Base-by-base conservation (phyloP, 768 basidiomycete genomes). In the Pleurotus citrinopileatus region DNA sequence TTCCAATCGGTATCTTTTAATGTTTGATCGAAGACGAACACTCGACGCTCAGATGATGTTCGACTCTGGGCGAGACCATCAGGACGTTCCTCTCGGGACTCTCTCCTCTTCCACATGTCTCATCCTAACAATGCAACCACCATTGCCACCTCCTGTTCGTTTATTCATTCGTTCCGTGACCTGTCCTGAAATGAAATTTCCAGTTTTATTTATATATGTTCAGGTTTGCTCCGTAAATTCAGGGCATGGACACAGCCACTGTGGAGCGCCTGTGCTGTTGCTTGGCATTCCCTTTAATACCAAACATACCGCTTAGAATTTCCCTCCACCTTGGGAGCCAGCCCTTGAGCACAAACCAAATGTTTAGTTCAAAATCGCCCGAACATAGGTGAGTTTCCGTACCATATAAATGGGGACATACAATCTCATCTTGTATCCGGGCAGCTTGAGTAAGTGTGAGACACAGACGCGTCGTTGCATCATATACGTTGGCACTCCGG, bases 231-330 rank as follows among this genome's bases (percentile, higher is more conserved):
- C n/a, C n/a, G n/a, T n/a, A n/a, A 34, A 34, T 34, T 34, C 32
- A 34, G 32, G 32, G 32, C 32, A 34, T 34, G 10, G 32, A 34
- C 46, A 47, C 46, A 47, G 46, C 46, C 46, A 47, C 46, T 47
- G 46, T 47, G 46, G 46, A 47, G 46, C 45, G 23, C 45, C 46
- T 47, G 46, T 47, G 46, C 46, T 32, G 28, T 6, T 47, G 28
- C 28, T 32, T 47, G 46, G 46, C 46, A 6, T 9, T 7, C 6
- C n/a, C 27, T 26, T 6, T 3, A 26, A 2, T 17, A 9, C 25
- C 46, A 47, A 47, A 47, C 28, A 47, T n/a, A 8, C 15, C 43
- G 26, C 43, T 15, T 44, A 22, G 10, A 34, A 34, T 34, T 34
- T 34, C 32, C 32, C 32, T 34, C 32, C 32, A n/a, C n/a, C n/a